Evolutionary conservation across 257 asterid genomes (phyloP).

Genomic region (Plantago elongata): DNA sequence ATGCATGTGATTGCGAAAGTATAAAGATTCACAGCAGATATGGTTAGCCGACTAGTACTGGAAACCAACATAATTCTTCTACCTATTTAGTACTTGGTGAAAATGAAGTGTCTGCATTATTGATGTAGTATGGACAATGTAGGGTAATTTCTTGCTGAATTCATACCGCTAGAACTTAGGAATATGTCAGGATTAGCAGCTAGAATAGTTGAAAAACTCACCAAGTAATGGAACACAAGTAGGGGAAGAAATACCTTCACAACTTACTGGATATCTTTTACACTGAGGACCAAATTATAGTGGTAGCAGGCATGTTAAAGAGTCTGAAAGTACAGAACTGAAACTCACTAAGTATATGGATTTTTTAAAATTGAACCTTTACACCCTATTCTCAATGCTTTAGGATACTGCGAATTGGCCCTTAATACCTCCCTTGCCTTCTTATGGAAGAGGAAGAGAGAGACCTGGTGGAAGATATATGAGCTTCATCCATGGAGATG

Average conservation of each 20-base stretch:
- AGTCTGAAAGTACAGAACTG: no score
- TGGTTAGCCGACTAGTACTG: conserved; percentile 29
- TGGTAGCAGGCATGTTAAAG: no score
- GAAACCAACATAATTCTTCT: conserved; percentile 18
- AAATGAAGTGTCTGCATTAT: neutral
- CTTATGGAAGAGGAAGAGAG: conserved; percentile 97
- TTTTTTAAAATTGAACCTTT: conserved; percentile 12
- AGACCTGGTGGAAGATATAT: conserved; percentile 85
- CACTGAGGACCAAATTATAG: neutral
- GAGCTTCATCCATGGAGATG: conserved; percentile 90
- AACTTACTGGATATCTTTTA: no score
- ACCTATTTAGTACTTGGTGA: neutral
- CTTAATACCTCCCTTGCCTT: conserved; percentile 75
- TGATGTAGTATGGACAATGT: neutral
- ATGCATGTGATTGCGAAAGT: conserved; percentile 29
- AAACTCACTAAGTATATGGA: no score
- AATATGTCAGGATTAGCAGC: no score
- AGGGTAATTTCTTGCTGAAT: neutral
- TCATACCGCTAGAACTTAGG: no score
- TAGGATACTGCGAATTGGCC: conserved; percentile 74
- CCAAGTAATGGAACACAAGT: no score
- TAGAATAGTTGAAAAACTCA: no score
- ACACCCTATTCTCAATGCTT: conserved; percentile 22
- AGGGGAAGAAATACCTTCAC: no score
- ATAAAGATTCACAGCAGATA: conserved; percentile 7